These are phyloP conservation scores for Boletus sp. DNA, from an alignment of 1,284 basidiomycete species.

Conservation along the genomic window DNA sequence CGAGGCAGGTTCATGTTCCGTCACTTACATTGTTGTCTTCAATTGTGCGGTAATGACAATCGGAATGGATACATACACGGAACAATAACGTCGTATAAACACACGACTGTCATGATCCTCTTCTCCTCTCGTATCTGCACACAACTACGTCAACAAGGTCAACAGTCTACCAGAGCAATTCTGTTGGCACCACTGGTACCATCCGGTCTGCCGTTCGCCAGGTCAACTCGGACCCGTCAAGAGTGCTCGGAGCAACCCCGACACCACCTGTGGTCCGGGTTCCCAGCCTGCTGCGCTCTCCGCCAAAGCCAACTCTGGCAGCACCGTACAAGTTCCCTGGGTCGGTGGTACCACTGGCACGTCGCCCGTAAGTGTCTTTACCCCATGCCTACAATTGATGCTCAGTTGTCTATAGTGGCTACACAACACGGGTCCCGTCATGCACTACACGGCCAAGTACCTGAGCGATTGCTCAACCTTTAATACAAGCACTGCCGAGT, in stretches of 20 bases:
- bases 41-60: too few relatives aligned
- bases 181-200: conserved; percentile 27
- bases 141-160: conserved; percentile 37
- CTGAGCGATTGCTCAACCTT: conserved; percentile 38
- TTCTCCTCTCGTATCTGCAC: conserved; percentile 34
- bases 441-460: conserved; percentile 45
- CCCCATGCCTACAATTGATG: neutral
- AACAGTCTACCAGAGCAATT: conserved; percentile 37
- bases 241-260: conserved; percentile 41
- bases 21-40: too few relatives aligned
- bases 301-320: conserved; percentile 47
- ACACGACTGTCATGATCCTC: conserved; percentile 25
- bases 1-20: too few relatives aligned
- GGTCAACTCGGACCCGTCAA: conserved; percentile 44
- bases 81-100: too few relatives aligned
- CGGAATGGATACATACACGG: too few relatives aligned
- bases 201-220: conserved; percentile 40
- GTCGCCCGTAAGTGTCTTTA: conserved; percentile 25
- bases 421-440: conserved; percentile 43
- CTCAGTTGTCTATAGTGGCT: conserved; percentile 37
- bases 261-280: conserved; percentile 45
- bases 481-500: conserved; percentile 37
- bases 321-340: conserved; percentile 39
- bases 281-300: conserved; percentile 41
- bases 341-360: conserved; percentile 30